Percentiles rank a stretch among this genome's conserved stretches.
These are phyloP conservation scores for Paramecium caudatum DNA, from an alignment of 73 alveolate genomes.

Conservation along the genomic window DNA sequence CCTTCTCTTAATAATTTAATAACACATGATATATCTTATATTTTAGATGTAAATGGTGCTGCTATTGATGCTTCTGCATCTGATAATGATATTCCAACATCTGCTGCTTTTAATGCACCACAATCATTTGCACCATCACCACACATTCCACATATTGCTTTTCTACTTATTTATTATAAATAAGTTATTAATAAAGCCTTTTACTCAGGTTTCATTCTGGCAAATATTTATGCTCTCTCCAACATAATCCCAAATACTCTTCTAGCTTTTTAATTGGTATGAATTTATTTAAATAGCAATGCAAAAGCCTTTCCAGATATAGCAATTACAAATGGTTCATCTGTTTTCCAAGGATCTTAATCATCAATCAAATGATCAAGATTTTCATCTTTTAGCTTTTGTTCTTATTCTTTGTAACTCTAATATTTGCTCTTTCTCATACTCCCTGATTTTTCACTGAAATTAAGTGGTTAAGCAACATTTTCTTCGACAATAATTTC, in stretches of 20 bases:
- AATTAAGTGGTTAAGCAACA: neutral
- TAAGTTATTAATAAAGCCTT: constrained; percentile 94
- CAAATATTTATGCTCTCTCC: constrained; percentile 93
- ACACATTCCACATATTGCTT: constrained; percentile 93
- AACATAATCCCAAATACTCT: constrained; percentile 84
- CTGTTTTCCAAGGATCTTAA: constrained; percentile 71
- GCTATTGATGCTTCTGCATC: constrained; percentile 98
- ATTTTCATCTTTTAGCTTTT: constrained; percentile 23
- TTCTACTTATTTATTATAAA: constrained; percentile 80
- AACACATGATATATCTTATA: constrained; percentile 89
- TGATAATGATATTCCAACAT: constrained; percentile 95
- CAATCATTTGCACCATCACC: constrained; percentile 99
- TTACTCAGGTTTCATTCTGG: constrained; percentile 99
- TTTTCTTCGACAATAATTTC: neutral
- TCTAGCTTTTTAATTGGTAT: constrained; percentile 75
- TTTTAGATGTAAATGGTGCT: constrained; percentile 95
- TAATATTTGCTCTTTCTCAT: constrained; percentile 1
- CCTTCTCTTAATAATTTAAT: constrained; percentile 95
- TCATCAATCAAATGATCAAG: constrained; percentile 68
- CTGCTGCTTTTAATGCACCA: constrained; percentile 98
- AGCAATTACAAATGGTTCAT: constrained; percentile 80
- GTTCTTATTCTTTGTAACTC: constrained; percentile 17
- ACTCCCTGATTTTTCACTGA: neutral
- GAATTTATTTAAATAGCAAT: constrained; percentile 65
- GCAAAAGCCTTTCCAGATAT: constrained; percentile 90